phyloP scores from a whole-genome alignment of 2,329 filamentous ascomycete species.

The Aspergillus pseudoterreus region DNA sequence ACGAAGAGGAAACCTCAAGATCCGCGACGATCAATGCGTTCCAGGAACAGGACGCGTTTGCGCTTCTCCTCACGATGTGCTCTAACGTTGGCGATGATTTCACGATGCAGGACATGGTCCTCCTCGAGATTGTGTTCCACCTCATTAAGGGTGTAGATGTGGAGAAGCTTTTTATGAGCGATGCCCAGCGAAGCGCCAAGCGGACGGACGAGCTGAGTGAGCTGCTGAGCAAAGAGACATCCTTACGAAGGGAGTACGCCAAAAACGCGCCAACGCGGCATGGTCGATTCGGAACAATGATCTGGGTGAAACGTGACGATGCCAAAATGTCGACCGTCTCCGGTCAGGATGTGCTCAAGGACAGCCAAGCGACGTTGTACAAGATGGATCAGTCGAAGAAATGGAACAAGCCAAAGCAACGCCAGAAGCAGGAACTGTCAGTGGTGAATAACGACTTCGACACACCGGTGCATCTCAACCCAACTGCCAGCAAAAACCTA shows the following conservation, averaged over 20 bases:
- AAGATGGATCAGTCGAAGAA: conserved; percentile 92
- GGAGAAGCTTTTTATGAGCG: conserved; percentile 79
- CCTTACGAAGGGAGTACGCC: conserved; percentile 74
- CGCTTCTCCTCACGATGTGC: conserved; percentile 77
- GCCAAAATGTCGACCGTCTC: conserved; percentile 81
- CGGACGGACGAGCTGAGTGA: conserved; percentile 70
- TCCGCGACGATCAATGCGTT: conserved; percentile 87
- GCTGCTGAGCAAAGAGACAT: conserved; percentile 76
- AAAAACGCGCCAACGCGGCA: conserved; percentile 80
- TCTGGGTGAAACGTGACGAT: conserved; percentile 88
- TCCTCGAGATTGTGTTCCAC: conserved; percentile 90
- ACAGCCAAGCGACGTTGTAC: conserved; percentile 67
- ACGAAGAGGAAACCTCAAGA: conserved; percentile 83
- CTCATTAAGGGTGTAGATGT: conserved; percentile 85
- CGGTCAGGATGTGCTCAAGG: conserved; percentile 78
- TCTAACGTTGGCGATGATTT: conserved; percentile 96
- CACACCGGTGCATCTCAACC: conserved; percentile 64
- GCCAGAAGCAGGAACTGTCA: conserved; percentile 59
- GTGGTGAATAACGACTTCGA: conserved; percentile 69
- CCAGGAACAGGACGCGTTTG: conserved; percentile 84
- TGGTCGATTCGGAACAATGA: conserved; percentile 93
- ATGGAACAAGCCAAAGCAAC: conserved; percentile 74
- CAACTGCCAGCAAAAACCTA: conserved; percentile 71
- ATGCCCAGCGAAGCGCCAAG: conserved; percentile 64
- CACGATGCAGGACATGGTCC: conserved; percentile 77